Percentiles rank a stretch among this genome's conserved stretches.
Evolutionary conservation across 148 eudicot species (phyloP).

Genomic region (Rhododendron simsii): DNA sequence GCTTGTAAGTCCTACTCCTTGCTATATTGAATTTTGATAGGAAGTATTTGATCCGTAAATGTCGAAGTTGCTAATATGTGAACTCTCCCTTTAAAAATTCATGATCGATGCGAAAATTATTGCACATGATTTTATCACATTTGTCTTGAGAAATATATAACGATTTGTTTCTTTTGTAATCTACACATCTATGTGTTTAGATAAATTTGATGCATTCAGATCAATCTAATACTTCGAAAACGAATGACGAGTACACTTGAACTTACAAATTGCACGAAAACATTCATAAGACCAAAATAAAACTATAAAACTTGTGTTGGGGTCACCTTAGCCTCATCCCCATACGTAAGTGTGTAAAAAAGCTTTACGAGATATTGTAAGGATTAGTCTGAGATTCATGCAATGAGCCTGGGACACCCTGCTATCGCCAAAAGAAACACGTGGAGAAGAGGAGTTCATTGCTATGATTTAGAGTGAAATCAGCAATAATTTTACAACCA

Average conservation of each 20-base stretch:
- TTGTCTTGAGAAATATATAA: background rate
- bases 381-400: fast-evolving
- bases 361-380: too few species aligned
- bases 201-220: too few species aligned
- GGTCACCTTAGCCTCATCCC: too few species aligned
- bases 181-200: background rate
- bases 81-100: background rate
- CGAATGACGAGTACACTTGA: background rate
- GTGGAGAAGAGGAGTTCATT: background rate
- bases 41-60: background rate
- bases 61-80: background rate
- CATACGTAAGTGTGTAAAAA: too few species aligned
- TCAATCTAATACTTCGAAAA: background rate
- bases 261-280: background rate
- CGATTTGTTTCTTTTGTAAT: too few species aligned
- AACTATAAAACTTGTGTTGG: too few species aligned
- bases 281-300: background rate
- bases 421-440: too few species aligned
- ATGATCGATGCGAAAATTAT: background rate
- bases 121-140: background rate
- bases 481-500: too few species aligned
- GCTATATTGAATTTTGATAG: background rate
- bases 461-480: background rate
- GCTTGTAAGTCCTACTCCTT: background rate
- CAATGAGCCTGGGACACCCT: too few species aligned